phyloP scores from a whole-genome alignment of 208 protist species.

The Acanthamoeba healyi region DNA sequence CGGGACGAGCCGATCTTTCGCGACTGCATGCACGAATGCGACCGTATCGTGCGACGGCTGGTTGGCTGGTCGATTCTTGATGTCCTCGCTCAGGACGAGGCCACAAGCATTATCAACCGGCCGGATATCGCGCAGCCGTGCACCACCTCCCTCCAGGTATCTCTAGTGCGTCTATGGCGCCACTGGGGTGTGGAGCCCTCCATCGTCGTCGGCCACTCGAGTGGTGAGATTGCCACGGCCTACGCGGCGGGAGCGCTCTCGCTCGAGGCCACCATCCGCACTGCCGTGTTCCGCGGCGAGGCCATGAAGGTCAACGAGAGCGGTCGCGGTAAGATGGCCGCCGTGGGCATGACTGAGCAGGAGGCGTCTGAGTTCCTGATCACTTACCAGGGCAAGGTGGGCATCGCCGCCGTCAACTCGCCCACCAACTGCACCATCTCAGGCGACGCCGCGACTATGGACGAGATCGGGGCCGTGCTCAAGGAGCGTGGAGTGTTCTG shows the following conservation, averaged over 20 bases:
- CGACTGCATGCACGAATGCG: constrained; percentile 60
- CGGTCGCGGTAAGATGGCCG: constrained; percentile 78
- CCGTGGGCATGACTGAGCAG: constrained; percentile 73
- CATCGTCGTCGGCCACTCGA: constrained; percentile 82
- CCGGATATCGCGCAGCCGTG: constrained; percentile 77
- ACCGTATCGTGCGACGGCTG: constrained; percentile 16
- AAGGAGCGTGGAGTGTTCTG: constrained; percentile 49
- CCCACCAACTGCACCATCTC: constrained; percentile 33
- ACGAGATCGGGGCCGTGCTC: constrained; percentile 11
- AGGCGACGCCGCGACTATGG: constrained; percentile 7
- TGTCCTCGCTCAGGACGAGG: constrained; percentile 21
- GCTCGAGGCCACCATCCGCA: constrained; percentile 77
- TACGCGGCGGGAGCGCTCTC: constrained; percentile 75
- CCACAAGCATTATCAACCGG: constrained; percentile 51
- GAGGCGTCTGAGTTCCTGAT: constrained; percentile 44
- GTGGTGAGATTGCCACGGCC: constrained; percentile 81
- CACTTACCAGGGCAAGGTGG: neutral
- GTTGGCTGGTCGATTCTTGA: constrained; percentile 76
- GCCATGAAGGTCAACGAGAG: constrained; percentile 72
- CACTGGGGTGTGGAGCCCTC: constrained; percentile 80
- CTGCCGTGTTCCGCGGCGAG: constrained; percentile 27
- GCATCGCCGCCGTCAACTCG: constrained; percentile 40
- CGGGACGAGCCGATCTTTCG: constrained; percentile 73
- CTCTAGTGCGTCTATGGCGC: constrained; percentile 59
- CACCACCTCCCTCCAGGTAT: constrained; percentile 77